Evolutionary conservation across 495 filamentous ascomycete genomes (phyloP), one percentile per base, ranked within the genome.

Genomic region (Umbilicaria muhlenbergii): DNA sequence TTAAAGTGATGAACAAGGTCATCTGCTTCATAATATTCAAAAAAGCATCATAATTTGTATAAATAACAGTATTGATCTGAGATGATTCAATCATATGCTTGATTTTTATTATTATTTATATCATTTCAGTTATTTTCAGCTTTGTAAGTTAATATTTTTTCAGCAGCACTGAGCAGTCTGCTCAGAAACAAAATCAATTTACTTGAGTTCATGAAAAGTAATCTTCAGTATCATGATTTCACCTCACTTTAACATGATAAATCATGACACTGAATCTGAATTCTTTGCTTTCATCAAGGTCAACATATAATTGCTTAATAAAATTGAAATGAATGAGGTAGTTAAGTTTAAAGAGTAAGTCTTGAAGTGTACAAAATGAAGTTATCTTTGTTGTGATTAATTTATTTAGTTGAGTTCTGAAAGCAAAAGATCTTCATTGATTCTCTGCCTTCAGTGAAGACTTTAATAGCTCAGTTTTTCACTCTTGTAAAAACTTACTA

Each of bases 241-340:
- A 21, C 19, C 15, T 5, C 13, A 10, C 16, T 32, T 2, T 40
- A 18, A 45, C 31, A 34, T 45, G 36, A 21, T 46, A 46, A 24
- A 46, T 13, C 32, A 46, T 46, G 15, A 8, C n/a, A 3, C 18
- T 31, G 24, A 46, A 46, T 14, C 34, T 15, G 4, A 16, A 40
- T 8, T 17, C 17, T 10, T 46, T 41, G 24, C 5, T 33, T 15
- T 3, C 28, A 39, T 45, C 18, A 38, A 45, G 14, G 34, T 43
- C 10, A 8, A 45, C 38, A 39, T 39, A 45, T 24, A 45, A 8
- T 8, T 13, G 4, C 38, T 12, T 34, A 16, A 14, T 39, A 13
- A 6, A 11, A 45, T 45, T 31, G 19, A 39, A 45, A 33, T 45
- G 19, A 38, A 21, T 42, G 17, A 46, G 18, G 38, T 39, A 46